Percentiles rank a stretch among this genome's conserved stretches.
Conservation (phyloP, 257 asterid genomes). For the Leonotis leonurus region DNA sequence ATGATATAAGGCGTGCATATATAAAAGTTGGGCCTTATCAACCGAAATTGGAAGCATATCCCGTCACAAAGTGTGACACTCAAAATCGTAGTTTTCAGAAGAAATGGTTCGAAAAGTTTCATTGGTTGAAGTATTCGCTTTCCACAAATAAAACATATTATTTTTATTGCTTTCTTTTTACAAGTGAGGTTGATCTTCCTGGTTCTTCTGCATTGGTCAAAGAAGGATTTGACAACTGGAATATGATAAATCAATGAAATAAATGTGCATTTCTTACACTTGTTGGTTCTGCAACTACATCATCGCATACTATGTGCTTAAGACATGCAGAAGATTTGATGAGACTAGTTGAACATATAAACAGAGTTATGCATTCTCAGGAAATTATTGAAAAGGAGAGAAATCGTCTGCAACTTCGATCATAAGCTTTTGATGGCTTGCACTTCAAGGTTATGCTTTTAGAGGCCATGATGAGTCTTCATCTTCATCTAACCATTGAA, state of each 20-base stretch:
- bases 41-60: too few relatives aligned
- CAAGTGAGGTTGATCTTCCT: not conserved
- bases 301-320: not conserved
- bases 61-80: too few relatives aligned
- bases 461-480: not conserved
- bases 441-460: constrained; percentile 1
- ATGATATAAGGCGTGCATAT: too few relatives aligned
- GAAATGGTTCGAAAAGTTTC: not conserved
- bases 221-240: not conserved
- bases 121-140: too few relatives aligned
- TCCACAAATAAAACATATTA: not conserved
- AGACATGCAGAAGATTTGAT: not conserved
- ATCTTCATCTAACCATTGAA: not conserved
- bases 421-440: not conserved
- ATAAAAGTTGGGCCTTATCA: too few relatives aligned
- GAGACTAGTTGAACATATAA: not conserved
- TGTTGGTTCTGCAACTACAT: not conserved
- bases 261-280: not conserved
- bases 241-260: not conserved
- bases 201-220: not conserved
- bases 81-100: not conserved
- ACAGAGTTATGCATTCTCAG: not conserved
- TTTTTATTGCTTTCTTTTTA: not conserved
- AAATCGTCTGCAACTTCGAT: not conserved
- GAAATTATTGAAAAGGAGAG: not conserved